A percentile compares a stretch with the other conserved stretches of the same genome.
These are phyloP conservation scores for Puccinia novopanici DNA, from an alignment of 1,284 basidiomycete genomes.

Conservation along the genomic window DNA sequence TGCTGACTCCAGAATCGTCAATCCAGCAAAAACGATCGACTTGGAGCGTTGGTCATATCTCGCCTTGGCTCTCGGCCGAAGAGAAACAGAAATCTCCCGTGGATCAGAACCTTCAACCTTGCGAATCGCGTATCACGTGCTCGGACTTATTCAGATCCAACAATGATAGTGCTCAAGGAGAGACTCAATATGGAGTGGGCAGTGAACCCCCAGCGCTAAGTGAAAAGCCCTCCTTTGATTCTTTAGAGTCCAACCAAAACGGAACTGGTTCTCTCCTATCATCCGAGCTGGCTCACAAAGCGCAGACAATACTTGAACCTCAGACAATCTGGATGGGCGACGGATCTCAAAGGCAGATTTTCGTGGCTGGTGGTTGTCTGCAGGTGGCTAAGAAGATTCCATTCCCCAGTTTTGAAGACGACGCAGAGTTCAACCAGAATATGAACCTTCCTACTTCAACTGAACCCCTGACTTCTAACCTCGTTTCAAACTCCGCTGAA, in stretches of 20 bases:
- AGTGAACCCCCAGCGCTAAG: not conserved
- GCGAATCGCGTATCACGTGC: not conserved
- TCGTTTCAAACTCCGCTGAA: not conserved
- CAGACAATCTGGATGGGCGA: slow-evolving; percentile 26
- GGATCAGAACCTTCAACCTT: not conserved
- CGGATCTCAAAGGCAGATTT: slow-evolving; percentile 25
- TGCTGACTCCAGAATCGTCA: slow-evolving; percentile 10
- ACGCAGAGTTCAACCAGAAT: slow-evolving; percentile 32
- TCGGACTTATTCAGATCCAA: not conserved
- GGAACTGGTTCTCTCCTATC: slow-evolving; percentile 18
- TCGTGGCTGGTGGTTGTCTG: slow-evolving; percentile 23
- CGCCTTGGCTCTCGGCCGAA: not conserved
- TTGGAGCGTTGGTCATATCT: slow-evolving; percentile 9
- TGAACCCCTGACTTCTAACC: not conserved
- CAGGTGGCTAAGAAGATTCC: slow-evolving; percentile 37
- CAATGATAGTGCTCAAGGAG: not conserved
- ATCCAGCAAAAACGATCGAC: slow-evolving; percentile 16
- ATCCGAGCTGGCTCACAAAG: slow-evolving; percentile 21
- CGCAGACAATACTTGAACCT: slow-evolving; percentile 30
- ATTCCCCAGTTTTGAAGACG: slow-evolving; percentile 50
- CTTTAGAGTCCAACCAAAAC: not conserved
- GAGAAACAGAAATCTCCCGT: not conserved
- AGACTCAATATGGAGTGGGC: not conserved
- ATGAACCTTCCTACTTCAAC: not conserved
- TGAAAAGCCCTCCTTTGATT: not conserved